phyloP scores from a whole-genome alignment of 805 yeast genomes.

The Kuraishia capsulata region DNA sequence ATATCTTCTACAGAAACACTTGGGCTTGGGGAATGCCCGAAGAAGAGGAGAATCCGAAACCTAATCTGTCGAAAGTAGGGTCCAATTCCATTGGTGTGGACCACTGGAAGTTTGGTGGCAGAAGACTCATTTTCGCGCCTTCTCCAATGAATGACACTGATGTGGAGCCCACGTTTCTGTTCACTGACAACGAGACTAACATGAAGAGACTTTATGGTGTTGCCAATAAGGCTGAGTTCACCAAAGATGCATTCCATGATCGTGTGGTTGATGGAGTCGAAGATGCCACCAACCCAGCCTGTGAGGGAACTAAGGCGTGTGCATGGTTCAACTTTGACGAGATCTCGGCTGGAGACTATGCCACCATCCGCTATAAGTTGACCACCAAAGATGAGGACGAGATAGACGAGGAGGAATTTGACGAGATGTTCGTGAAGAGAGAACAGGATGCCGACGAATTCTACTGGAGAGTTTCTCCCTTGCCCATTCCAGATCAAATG shows the following conservation, averaged over 20 bases:
- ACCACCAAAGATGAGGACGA: constrained; percentile 22
- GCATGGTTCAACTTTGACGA: constrained; percentile 82
- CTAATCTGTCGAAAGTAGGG: constrained; percentile 31
- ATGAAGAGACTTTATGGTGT: constrained; percentile 55
- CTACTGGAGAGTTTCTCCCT: constrained; percentile 80
- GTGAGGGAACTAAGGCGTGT: constrained; percentile 72
- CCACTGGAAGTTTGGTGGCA: constrained; percentile 62
- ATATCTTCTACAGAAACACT: constrained; percentile 74
- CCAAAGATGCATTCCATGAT: constrained; percentile 91
- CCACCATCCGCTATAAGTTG: constrained; percentile 72
- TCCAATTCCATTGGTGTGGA: constrained; percentile 44
- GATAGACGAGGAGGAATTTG: constrained; percentile 69
- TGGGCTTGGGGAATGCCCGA: constrained; percentile 84
- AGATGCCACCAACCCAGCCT: constrained; percentile 60
- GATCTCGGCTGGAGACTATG: constrained; percentile 81
- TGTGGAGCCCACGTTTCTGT: constrained; percentile 66
- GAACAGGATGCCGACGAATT: constrained; percentile 88
- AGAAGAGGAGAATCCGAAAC: constrained; percentile 35
- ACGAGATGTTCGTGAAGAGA: constrained; percentile 56
- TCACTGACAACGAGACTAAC: constrained; percentile 89
- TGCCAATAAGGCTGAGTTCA: constrained; percentile 48
- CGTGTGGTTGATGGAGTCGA: constrained; percentile 53
- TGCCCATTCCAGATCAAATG: constrained; percentile 73
- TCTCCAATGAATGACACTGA: constrained; percentile 70
- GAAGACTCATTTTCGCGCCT: constrained; percentile 67